Percentiles rank a stretch among this genome's conserved stretches.
phyloP scores from a whole-genome alignment of 192 early-diverging fungal genomes.

The Chytriomyces confervae region DNA sequence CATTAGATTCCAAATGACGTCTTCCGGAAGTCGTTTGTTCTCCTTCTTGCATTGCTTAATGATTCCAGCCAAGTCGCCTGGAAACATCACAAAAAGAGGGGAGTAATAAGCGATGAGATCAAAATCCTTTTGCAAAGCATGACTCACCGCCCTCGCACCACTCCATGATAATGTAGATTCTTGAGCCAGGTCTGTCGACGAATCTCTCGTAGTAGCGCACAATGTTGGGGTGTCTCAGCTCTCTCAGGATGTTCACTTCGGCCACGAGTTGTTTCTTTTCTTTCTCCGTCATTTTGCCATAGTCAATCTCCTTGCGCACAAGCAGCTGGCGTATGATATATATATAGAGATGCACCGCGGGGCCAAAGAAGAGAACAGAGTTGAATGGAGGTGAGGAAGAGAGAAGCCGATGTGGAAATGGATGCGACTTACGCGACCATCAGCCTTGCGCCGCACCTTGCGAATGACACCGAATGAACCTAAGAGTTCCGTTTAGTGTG shows the following conservation, averaged over 20 bases:
- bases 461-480: slow-evolving; percentile 76
- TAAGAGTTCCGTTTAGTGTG: too few relatives aligned
- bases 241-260: too few relatives aligned
- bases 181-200: slow-evolving; percentile 67
- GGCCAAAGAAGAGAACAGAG: too few relatives aligned
- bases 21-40: slow-evolving; percentile 62
- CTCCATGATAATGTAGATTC: slow-evolving; percentile 81
- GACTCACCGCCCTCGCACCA: slow-evolving; percentile 34
- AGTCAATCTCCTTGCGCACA: slow-evolving; percentile 81
- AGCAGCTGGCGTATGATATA: slow-evolving; percentile 56
- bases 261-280: slow-evolving; percentile 79
- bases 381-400: too few relatives aligned
- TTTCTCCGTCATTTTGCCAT: slow-evolving; percentile 73
- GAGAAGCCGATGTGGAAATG: too few relatives aligned
- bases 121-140: too few relatives aligned
- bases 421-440: slow-evolving; percentile 61
- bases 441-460: slow-evolving; percentile 66
- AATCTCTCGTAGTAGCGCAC: slow-evolving; percentile 74
- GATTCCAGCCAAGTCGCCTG: slow-evolving; percentile 69
- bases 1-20: slow-evolving; percentile 70
- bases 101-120: slow-evolving; percentile 12
- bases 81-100: too few relatives aligned
- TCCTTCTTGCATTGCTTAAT: slow-evolving; percentile 69
- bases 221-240: slow-evolving; percentile 75
- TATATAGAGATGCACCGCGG: neutral